Evolutionary conservation across 2,329 filamentous ascomycete genomes (phyloP).

Genomic region (Rhynchosporium agropyri): DNA sequence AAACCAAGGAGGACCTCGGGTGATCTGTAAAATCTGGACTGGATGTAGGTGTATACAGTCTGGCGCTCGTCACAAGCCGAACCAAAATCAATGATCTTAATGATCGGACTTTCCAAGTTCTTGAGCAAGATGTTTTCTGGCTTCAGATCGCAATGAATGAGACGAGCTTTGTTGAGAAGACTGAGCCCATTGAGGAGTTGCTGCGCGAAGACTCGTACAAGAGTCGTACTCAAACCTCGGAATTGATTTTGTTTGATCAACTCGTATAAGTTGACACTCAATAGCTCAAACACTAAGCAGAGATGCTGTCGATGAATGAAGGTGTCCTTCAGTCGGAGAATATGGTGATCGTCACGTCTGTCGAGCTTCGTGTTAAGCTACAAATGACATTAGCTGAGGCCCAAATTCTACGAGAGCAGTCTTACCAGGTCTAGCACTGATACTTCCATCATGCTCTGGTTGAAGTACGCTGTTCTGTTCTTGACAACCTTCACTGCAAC

Average conservation of each 20-base stretch:
- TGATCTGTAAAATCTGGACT: conserved; percentile 96
- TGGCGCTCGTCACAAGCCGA: conserved; percentile 98
- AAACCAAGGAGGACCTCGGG: conserved; percentile 94
- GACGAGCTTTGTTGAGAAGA: conserved; percentile 88
- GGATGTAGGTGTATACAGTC: conserved; percentile 98
- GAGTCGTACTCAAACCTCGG: conserved; percentile 91
- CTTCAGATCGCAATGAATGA: conserved; percentile 98
- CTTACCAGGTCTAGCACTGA: conserved; percentile 91
- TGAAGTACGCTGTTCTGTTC: conserved; percentile 98
- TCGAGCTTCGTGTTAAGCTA: conserved; percentile 97
- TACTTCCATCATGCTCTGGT: conserved; percentile 99
- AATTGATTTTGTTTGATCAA: conserved; percentile 99
- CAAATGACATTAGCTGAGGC: conserved; percentile 25
- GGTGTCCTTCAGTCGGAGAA: conserved; percentile 92
- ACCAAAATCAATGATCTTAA: conserved; percentile 99
- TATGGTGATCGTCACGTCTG: conserved; percentile 98
- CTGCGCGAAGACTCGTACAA: conserved; percentile 96
- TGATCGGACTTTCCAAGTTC: conserved; percentile 97
- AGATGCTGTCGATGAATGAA: conserved; percentile 98
- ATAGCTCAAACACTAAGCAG: conserved; percentile 91
- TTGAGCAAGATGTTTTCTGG: conserved; percentile 97
- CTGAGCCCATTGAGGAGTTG: conserved; percentile 92
- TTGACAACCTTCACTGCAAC: conserved; percentile 99
- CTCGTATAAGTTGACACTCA: conserved; percentile 98
- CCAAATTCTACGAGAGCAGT: neutral